Base-by-base conservation (phyloP, 371 early-diverging fungal species). In the Neoconidiobolus thromboides region DNA sequence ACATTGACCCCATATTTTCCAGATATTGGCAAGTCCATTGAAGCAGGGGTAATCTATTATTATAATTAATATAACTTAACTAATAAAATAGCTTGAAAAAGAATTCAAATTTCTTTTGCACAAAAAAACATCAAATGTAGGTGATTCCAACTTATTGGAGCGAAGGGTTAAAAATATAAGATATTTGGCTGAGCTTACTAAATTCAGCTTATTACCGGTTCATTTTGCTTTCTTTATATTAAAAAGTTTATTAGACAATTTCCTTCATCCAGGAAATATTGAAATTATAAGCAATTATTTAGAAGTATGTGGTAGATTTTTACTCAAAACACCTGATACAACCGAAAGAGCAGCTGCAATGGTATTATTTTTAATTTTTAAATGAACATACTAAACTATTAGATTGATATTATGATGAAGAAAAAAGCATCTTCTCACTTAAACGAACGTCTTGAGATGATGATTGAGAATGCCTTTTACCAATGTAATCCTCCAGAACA, bases 401-500 rank as follows among this genome's bases (percentile, higher is more conserved):
- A 75, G 72, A 60, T 97, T 57, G 94, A 92, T 26, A 86, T 89
- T 2, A 72, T 94, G 66, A 82, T 86, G 80, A 75, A 89, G 43
- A 94, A 93, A 67, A 89, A 88, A 62, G 79, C 76, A 1, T 83
- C 80, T 26, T 26, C 26, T 50, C 82, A 86, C 64, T 64, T 94
- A 40, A 96, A 97, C 65, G 84, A 76, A 53, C 80, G 92, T 6
- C 84, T 86, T 44, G 64, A 75, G 3, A 62, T 91, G 56, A 85
- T 96, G 82, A 82, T 97, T 44, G 94, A 96, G 43, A 93, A 92
- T 65, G 95, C 95, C 0, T 90, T 82, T 62, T 87, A 87, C 65
- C 84, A 83, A 65, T 92, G 90, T 61, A 85, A 88, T 65, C 95
- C 90, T 2, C 89, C 87, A 0, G 86, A 85, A 48, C 69, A 72